Evolutionary conservation across 2,329 filamentous ascomycete species (phyloP).

Genomic region (Colletotrichum tamarilloi): DNA sequence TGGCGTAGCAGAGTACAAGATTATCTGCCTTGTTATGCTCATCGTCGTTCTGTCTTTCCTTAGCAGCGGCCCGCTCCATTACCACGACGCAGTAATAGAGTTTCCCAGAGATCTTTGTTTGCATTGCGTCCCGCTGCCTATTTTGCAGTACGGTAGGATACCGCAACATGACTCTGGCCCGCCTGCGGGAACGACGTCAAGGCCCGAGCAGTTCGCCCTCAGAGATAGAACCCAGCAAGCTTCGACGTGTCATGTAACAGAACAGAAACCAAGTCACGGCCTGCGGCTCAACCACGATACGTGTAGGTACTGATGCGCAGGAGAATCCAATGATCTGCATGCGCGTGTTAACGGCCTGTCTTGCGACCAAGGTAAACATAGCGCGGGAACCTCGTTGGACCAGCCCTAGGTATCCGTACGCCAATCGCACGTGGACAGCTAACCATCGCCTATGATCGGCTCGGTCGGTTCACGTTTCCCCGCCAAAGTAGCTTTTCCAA

Average conservation of each 20-base stretch:
- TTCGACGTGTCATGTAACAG: slow-evolving; percentile 17
- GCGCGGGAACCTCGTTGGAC: not conserved
- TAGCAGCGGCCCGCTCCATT: slow-evolving; percentile 10
- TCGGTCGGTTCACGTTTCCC: not conserved
- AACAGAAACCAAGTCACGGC: not conserved
- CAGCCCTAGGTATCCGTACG: not conserved
- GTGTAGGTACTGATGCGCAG: not conserved
- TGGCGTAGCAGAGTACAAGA: slow-evolving; percentile 5
- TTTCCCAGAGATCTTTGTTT: slow-evolving; percentile 26
- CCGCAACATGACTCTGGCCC: slow-evolving; percentile 5
- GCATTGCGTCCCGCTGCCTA: slow-evolving; percentile 5
- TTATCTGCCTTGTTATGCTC: not conserved
- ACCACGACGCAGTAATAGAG: slow-evolving; percentile 15
- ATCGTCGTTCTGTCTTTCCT: not conserved
- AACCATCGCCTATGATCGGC: not conserved
- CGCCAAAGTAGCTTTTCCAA: not conserved
- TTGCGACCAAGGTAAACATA: not conserved
- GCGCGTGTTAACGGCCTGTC: not conserved
- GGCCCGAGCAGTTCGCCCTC: not conserved
- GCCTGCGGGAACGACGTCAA: slow-evolving; percentile 20
- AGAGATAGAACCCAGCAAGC: not conserved
- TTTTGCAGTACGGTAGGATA: not conserved
- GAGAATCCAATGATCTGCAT: not conserved
- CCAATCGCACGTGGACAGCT: not conserved
- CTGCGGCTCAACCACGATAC: not conserved